Conservation (phyloP, 2,329 filamentous ascomycete species). For the Exophiala dermatitidis region DNA sequence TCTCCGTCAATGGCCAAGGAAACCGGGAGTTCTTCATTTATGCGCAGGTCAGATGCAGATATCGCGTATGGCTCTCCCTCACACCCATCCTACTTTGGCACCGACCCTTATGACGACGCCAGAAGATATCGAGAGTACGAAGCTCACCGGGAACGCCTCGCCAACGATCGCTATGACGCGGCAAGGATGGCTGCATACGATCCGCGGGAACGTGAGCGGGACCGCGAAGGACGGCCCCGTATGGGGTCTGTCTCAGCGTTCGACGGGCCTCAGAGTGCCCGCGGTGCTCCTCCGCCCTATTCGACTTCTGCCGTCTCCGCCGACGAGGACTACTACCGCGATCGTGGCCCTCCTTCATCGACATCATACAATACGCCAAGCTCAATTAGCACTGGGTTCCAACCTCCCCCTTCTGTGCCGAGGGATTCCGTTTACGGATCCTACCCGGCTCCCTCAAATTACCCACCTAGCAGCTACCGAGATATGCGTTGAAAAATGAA, state of each 20-base stretch:
- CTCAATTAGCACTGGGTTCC: conserved; percentile 20
- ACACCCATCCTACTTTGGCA: conserved; percentile 9
- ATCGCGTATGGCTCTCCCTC: conserved; percentile 11
- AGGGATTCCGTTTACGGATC: conserved; percentile 13
- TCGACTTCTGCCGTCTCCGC: background rate
- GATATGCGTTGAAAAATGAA: conserved; percentile 8
- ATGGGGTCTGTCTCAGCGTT: conserved; percentile 19
- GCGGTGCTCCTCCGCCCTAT: conserved; percentile 5
- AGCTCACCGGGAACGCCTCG: conserved; percentile 17
- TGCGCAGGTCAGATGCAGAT: conserved; percentile 13
- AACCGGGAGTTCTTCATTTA: conserved; percentile 7
- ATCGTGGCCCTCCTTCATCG: conserved; percentile 3
- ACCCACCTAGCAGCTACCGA: conserved; percentile 20
- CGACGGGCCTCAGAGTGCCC: conserved; percentile 8
- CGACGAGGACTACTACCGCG: conserved; percentile 24
- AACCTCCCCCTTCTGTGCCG: conserved; percentile 7
- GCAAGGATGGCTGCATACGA: conserved; percentile 24
- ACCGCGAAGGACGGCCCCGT: conserved; percentile 17
- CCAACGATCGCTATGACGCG: conserved; percentile 23
- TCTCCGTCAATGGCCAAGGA: conserved; percentile 20
- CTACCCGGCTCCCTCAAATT: conserved; percentile 12
- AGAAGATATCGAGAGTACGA: conserved; percentile 22
- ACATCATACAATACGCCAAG: conserved; percentile 4
- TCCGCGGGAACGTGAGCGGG: conserved; percentile 18
- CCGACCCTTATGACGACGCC: conserved; percentile 15